Percentiles rank a stretch among this genome's conserved stretches.
phyloP scores from a whole-genome alignment of 2,329 filamentous ascomycete species.

The Sporothrix pallida region DNA sequence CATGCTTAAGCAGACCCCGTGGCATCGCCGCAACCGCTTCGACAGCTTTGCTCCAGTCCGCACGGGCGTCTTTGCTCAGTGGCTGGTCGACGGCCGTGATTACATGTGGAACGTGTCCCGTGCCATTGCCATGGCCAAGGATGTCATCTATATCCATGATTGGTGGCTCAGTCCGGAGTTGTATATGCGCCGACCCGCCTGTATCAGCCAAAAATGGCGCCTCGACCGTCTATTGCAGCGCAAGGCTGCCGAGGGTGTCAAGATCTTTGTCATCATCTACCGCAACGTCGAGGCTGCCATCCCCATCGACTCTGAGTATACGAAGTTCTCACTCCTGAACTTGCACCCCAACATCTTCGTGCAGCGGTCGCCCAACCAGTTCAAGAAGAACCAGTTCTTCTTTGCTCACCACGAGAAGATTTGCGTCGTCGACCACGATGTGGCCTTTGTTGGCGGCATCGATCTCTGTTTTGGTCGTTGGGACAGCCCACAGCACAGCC shows the following conservation, averaged over 20 bases:
- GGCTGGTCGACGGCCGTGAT: slow-evolving; percentile 94
- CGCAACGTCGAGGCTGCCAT: slow-evolving; percentile 96
- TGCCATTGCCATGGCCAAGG: slow-evolving; percentile 94
- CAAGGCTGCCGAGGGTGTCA: slow-evolving; percentile 93
- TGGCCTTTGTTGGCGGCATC: slow-evolving; percentile 93
- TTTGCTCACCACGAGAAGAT: slow-evolving; percentile 99
- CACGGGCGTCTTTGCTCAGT: slow-evolving; percentile 85
- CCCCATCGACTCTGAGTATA: slow-evolving; percentile 97
- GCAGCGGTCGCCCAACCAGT: slow-evolving; percentile 93
- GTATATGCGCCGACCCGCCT: slow-evolving; percentile 90
- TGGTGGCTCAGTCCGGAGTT: slow-evolving; percentile 96
- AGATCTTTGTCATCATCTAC: slow-evolving; percentile 97
- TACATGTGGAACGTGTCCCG: slow-evolving; percentile 99
- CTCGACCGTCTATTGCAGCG: slow-evolving; percentile 90
- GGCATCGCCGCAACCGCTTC: slow-evolving; percentile 84
- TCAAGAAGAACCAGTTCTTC: slow-evolving; percentile 99
- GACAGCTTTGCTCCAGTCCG: slow-evolving; percentile 92
- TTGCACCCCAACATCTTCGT: slow-evolving; percentile 96
- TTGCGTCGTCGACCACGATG: slow-evolving; percentile 93
- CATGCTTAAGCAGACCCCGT: slow-evolving; percentile 82
- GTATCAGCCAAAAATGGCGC: slow-evolving; percentile 97
- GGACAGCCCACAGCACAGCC: slow-evolving; percentile 91
- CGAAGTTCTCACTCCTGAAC: slow-evolving; percentile 93
- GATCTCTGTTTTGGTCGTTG: slow-evolving; percentile 97
- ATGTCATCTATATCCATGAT: slow-evolving; percentile 98